phyloP scores from a whole-genome alignment of 176 grass and related monocot species.

The Aegilops sharonensis region DNA sequence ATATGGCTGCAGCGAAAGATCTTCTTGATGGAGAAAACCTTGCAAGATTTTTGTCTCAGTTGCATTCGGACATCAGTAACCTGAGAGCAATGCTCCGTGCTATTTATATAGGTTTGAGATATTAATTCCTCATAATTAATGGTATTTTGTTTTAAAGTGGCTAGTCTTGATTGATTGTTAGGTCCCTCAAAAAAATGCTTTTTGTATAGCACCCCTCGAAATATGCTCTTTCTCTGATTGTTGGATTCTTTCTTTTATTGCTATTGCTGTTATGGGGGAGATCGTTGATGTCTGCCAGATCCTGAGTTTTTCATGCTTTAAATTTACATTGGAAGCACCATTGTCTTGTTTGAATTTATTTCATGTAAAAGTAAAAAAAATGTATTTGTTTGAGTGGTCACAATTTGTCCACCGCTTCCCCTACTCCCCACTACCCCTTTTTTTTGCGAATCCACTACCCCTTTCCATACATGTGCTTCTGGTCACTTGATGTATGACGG shows the following conservation, averaged over 20 bases:
- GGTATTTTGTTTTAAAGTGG: constrained; percentile 10
- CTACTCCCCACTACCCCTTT: not conserved
- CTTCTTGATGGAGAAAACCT: constrained; percentile 91
- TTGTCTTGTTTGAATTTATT: not conserved
- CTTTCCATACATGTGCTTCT: not conserved
- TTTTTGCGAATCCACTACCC: not conserved
- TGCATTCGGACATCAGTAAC: constrained; percentile 79
- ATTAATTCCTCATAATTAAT: constrained; percentile 16
- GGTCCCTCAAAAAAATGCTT: not conserved
- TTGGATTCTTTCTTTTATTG: constrained; percentile 18
- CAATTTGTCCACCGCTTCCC: not conserved
- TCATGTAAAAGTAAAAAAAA: not conserved
- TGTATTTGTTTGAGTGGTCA: constrained; percentile 9
- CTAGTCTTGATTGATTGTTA: not conserved
- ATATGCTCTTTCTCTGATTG: constrained; percentile 4
- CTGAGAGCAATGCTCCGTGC: constrained; percentile 92
- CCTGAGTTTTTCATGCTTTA: constrained; percentile 27
- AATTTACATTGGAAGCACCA: not conserved
- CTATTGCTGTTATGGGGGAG: not conserved
- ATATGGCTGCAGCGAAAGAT: constrained; percentile 81
- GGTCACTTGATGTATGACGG: not conserved
- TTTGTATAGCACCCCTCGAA: not conserved
- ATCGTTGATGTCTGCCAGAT: constrained; percentile 15
- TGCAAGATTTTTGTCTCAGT: constrained; percentile 77
- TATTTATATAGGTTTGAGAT: constrained; percentile 82